Evolutionary conservation across 129 eudicot species (phyloP), one percentile per base, ranked within the genome.

Genomic region (Centrapalus pauciflorus): DNA sequence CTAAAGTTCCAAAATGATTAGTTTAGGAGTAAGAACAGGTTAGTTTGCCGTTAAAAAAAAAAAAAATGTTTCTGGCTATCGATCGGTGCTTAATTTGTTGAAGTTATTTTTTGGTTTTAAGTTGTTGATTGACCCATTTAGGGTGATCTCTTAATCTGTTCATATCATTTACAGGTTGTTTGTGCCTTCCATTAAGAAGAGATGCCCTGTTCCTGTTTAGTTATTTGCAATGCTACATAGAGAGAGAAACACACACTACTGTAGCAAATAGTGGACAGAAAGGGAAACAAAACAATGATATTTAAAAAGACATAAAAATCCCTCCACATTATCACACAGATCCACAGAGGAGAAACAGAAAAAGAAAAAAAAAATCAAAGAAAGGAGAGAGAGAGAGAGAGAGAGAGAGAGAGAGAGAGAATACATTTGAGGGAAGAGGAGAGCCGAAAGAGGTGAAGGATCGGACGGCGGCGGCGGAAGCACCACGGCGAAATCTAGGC

Each of bases 401-500:
- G n/a, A n/a, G n/a, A n/a, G n/a, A n/a, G 20, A 3, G 25, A 8
- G 17, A 61, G 25, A 5, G n/a, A 24, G 14, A 49, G 72, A 16
- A 26, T 57, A 59, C 76, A 76, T 5, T 69, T 10, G 59, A 38
- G 0, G 75, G 57, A 2, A 64, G 41, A 13, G 67, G 68, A 30
- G 41, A 9, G 32, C 60, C 33, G 33, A 80, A 66, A 21, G 72
- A 67, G 60, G 57, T 51, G 45, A 64, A 71, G 57, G 75, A 55
- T 0, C 81, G 73, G 25, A 79, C 49, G 14, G 62, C 58, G 16
- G 63, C 69, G 70, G 58, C 37, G 27, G 77, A 57, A 32, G 81
- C 67, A 37, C 87, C 71, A 41, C 83, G 74, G 61, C 85, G 80
- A 63, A 74, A 69, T 28, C 95, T 75, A 0, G 81, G 75, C 84